Percentiles rank a stretch among this genome's conserved stretches.
These are phyloP conservation scores for Achaetomiella virescens DNA, from an alignment of 495 filamentous ascomycete genomes.

Conservation along the genomic window DNA sequence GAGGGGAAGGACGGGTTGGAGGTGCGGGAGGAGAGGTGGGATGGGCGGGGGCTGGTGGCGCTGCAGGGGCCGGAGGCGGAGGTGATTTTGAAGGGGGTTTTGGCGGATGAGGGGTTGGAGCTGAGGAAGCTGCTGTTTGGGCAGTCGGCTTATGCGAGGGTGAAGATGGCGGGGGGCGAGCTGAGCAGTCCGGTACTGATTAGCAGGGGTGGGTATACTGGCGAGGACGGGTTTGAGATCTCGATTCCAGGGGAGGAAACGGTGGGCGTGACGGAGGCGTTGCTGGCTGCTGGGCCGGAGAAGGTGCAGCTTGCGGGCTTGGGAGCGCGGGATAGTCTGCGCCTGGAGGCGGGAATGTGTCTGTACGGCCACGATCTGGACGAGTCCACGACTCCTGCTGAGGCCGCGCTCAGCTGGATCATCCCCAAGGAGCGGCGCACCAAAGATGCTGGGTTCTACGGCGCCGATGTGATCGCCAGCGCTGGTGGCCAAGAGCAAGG, in stretches of 20 bases:
- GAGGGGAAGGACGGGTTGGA: constrained; percentile 48
- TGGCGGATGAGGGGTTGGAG: constrained; percentile 45
- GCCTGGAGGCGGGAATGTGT: constrained; percentile 95
- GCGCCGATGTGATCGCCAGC: constrained; percentile 61
- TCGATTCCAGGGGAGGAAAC: constrained; percentile 62
- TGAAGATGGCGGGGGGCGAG: constrained; percentile 35
- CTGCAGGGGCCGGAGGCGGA: constrained; percentile 79
- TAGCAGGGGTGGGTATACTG: constrained; percentile 88
- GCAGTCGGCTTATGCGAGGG: constrained; percentile 49
- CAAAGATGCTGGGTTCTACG: constrained; percentile 61
- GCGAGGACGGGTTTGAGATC: constrained; percentile 97
- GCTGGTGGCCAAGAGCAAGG: constrained; percentile 59
- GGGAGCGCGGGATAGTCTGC: constrained; percentile 83
- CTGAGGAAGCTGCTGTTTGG: constrained; percentile 76
- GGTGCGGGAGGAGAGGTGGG: constrained; percentile 49
- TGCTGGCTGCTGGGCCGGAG: constrained; percentile 58
- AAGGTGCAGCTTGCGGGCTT: constrained; percentile 75
- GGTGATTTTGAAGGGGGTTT: constrained; percentile 51
- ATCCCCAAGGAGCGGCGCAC: constrained; percentile 69
- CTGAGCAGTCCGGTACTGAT: constrained; percentile 55
- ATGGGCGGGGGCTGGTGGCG: constrained; percentile 75
- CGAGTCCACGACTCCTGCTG: constrained; percentile 80
- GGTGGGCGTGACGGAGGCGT: constrained; percentile 48
- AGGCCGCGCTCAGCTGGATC: constrained; percentile 79
- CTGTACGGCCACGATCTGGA: constrained; percentile 96